A percentile compares a stretch with the other conserved stretches of the same genome.
Conservation (phyloP, 805 yeast genomes). For the Barnettozyma californica region DNA sequence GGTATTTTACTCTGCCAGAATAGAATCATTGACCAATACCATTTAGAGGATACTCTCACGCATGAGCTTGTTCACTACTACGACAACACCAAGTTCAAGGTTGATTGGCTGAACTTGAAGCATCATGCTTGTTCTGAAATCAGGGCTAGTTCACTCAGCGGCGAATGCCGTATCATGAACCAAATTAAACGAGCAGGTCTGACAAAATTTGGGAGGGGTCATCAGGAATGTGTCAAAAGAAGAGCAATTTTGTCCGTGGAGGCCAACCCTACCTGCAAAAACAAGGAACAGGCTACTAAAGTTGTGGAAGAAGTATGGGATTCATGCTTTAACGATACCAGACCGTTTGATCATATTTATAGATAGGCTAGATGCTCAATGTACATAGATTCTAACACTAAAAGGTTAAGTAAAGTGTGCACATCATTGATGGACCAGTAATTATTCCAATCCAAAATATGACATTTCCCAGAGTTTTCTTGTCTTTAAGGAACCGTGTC, state of each 20-base stretch:
- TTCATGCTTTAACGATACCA: constrained; percentile 88
- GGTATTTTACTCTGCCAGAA: constrained; percentile 89
- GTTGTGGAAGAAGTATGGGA: constrained; percentile 87
- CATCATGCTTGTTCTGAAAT: constrained; percentile 98
- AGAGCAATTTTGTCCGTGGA: constrained; percentile 80
- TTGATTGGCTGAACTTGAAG: constrained; percentile 76
- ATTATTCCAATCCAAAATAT: constrained; percentile 91
- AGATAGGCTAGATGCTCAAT: constrained; percentile 9
- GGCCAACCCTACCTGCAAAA: constrained; percentile 80
- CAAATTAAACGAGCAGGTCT: constrained; percentile 53
- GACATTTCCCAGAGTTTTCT: constrained; percentile 64
- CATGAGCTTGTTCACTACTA: constrained; percentile 94
- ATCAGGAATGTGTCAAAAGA: constrained; percentile 85
- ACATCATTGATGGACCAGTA: constrained; percentile 83
- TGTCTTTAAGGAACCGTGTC: constrained; percentile 49
- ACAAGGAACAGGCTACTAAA: constrained; percentile 65
- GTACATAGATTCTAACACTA: constrained; percentile 25
- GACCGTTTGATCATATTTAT: constrained; percentile 95
- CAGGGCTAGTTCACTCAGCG: constrained; percentile 86
- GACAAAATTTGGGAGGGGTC: constrained; percentile 64
- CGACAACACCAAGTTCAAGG: constrained; percentile 82
- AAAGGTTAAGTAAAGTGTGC: constrained; percentile 76
- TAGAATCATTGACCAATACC: constrained; percentile 59
- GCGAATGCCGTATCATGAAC: constrained; percentile 89
- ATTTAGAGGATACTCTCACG: constrained; percentile 83